Evolutionary conservation across 805 yeast genomes (phyloP).

Genomic region (Huiozyma naganishii): DNA sequence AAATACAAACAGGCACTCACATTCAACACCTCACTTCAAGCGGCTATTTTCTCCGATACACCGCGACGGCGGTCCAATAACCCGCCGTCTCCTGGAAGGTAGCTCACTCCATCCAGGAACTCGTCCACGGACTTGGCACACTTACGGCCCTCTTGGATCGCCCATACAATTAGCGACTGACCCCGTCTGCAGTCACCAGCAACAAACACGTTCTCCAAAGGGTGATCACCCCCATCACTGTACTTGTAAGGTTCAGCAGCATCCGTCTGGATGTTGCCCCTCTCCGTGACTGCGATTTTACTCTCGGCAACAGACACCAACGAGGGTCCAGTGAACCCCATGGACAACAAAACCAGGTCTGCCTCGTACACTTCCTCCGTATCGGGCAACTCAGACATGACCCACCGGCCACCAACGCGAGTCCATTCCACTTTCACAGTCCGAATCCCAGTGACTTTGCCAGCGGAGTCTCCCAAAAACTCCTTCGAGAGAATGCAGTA

Average conservation of each 20-base stretch:
- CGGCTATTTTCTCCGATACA: slow-evolving; percentile 66
- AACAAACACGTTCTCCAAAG: slow-evolving; percentile 59
- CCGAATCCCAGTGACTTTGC: slow-evolving; percentile 89
- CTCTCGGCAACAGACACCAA: slow-evolving; percentile 46
- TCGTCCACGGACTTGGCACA: slow-evolving; percentile 91
- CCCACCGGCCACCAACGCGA: slow-evolving; percentile 84
- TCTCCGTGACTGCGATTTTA: slow-evolving; percentile 34
- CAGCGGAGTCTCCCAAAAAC: slow-evolving; percentile 88
- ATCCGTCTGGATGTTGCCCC: slow-evolving; percentile 67
- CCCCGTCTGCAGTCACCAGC: slow-evolving; percentile 99
- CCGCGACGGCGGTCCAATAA: slow-evolving; percentile 77
- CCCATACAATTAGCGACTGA: slow-evolving; percentile 97
- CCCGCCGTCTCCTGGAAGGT: slow-evolving; percentile 90
- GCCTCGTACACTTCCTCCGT: slow-evolving; percentile 92
- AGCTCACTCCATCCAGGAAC: slow-evolving; percentile 54
- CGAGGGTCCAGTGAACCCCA: slow-evolving; percentile 98
- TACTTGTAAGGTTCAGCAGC: slow-evolving; percentile 42
- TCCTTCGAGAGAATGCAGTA: slow-evolving; percentile 92
- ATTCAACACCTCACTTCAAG: slow-evolving; percentile 12
- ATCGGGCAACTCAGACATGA: slow-evolving; percentile 95
- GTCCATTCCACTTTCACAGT: slow-evolving; percentile 98
- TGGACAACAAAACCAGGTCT: slow-evolving; percentile 82
- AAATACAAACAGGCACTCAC: too few species aligned
- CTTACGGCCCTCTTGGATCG: slow-evolving; percentile 98
- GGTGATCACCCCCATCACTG: slow-evolving; percentile 34